Evolutionary conservation across 371 early-diverging fungal genomes (phyloP), one percentile per base, ranked within the genome.

Genomic region (Dinochytrium kinnereticum): DNA sequence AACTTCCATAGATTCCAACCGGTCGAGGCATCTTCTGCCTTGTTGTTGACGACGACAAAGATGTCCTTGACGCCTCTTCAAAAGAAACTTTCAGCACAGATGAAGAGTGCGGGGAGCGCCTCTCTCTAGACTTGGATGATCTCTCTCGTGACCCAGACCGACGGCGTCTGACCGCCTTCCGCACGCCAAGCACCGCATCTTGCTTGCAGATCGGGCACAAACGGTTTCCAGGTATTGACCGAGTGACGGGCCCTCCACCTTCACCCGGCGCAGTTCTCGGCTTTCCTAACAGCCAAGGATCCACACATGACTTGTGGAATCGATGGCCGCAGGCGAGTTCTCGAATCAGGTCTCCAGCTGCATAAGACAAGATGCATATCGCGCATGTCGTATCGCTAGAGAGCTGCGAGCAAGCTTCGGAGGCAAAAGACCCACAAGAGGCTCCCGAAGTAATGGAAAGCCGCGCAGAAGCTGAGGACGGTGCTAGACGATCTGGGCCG

Each of bases 321-420:
- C 88, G 88, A 80, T 99, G 99, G 39, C 82, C 82, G 82, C 99
- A 99, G 0, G 93, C 92, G 59, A 99, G 81, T 13, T 90, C 84
- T 5, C 98, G 81, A 34, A 98, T 78, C 64, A 89, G 83, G 33
- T 94, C 94, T 2, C 90, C 92, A 34, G 90, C 89, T 34, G 84
- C 82, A 82, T 93, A 98, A 65, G 93, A 93, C 33, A 95, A 95
- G 70, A 98, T 82, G 84, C 99, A 99, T 55, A 99, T 95, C 30
- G 92, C 93, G 81, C 99, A 99, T 51, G 91, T 91, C 36, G 88
- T 88, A 21, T 66, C 66, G n/a, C 34, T 61, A 2, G 61, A 33
- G 5, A 24, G 61, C 3, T 61, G 61, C 34, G 55, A 5, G 5
- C n/a, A 5, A 53, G 55, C 5, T 44, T 10, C 13, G 10, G 49